phyloP scores from a whole-genome alignment of 257 asterid species.

The Ilex asprella region DNA sequence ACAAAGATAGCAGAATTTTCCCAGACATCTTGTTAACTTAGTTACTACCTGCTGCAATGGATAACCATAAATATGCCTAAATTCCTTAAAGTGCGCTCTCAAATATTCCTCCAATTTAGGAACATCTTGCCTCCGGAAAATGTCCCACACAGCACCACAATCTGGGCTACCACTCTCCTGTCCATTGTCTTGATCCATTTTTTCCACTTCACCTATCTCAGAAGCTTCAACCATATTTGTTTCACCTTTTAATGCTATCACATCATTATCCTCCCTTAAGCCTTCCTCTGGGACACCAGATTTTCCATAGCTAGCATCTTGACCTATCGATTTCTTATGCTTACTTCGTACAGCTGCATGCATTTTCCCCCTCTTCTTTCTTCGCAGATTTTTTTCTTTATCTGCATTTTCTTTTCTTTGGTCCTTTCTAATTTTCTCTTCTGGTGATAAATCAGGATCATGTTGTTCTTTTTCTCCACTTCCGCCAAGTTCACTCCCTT shows the following conservation, averaged over 20 bases:
- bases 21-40: too few species aligned
- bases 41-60: slow-evolving; percentile 41
- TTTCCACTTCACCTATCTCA: background rate
- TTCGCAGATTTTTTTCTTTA: background rate
- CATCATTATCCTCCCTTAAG: background rate
- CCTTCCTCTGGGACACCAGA: background rate
- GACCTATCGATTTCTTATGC: background rate
- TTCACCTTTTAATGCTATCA: background rate
- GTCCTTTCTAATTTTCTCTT: background rate
- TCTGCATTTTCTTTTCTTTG: background rate
- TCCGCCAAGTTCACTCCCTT: background rate
- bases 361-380: background rate
- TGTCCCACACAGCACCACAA: slow-evolving; percentile 94
- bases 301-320: background rate
- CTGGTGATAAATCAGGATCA: background rate
- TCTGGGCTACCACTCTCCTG: slow-evolving; percentile 17
- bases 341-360: background rate
- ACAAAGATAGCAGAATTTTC: too few species aligned
- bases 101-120: slow-evolving; percentile 62
- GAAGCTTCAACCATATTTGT: too few species aligned
- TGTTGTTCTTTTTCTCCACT: background rate
- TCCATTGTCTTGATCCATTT: background rate
- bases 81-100: slow-evolving; percentile 30
- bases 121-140: slow-evolving; percentile 80
- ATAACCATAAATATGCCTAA: slow-evolving; percentile 36